Evolutionary conservation across 2,329 filamentous ascomycete genomes (phyloP), one percentile per base, ranked within the genome.

Genomic region (Diaporthe sp.): DNA sequence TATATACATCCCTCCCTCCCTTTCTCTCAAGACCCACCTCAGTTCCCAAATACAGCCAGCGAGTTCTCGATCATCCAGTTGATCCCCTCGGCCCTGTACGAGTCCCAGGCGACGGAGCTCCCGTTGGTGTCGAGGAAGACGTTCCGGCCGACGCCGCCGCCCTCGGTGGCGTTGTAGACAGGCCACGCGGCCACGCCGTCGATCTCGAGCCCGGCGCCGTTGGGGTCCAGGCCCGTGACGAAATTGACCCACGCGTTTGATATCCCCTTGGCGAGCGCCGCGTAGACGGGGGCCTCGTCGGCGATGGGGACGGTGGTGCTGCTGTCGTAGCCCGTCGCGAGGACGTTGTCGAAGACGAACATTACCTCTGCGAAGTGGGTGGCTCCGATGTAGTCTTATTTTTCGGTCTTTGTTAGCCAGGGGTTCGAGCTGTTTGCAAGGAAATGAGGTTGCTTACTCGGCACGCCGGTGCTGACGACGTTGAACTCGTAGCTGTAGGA

Each of bases 281-380:
- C 75, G 75, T 85, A 88, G 2, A 83, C 84, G 70, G 85, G 79
- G 1, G 87, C 85, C 79, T 85, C 83, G 67, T 82, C 82, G 37
- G 78, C 83, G 55, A 88, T 85, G 0, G 86, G 86, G 74, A 83
- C 84, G 28, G 73, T 57, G 73, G 85, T 82, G 83, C 82, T 82
- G 83, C 82, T 80, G 71, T 83, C 79, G 75, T 88, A 89, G 1
- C 89, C 88, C 3, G 82, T 75, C 1, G 88, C 90, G 6, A 84
- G 76, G 9, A 85, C 80, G 77, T 92, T 91, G 77, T 89, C 80
- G 70, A 91, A 88, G 9, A 91, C 88, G 76, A 90, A 90, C 0
- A 86, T 84, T 0, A 90, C 87, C 80, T 90, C 88, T 74, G 87
- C 81, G 80, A 86, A 87, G 78, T 87, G 86, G 13, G 65, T 72